Base-by-base conservation (phyloP, 1,284 basidiomycete species). In the Agroathelia rolfsii region DNA sequence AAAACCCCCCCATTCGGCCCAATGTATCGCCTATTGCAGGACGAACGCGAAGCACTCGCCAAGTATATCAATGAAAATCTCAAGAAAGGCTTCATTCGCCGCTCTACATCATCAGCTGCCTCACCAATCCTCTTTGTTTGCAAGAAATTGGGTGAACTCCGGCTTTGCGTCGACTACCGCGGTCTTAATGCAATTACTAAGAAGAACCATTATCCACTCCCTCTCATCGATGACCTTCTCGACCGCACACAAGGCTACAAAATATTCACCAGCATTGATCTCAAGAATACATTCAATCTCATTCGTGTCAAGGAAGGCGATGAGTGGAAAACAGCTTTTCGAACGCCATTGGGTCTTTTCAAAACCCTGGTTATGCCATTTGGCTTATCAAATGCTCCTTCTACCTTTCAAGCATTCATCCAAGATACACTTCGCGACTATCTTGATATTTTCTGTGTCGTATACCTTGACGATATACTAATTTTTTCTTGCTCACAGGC, bases 101-200 rank as follows among this genome's bases (percentile, higher is more conserved):
- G 36, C n/a, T 62, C 59, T 1, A 55, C 45, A 4, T 59, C 57
- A 5, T 47, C 57, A 4, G 48, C 49, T n/a, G 56, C 47, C 0
- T 43, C 64, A 0, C 62, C 62, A 0, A 45, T 70, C 24, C 51
- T 72, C 1, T 72, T 71, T 37, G 53, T 65, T 20, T 52, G 53
- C 30, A 69, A 69, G 44, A 69, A 69, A 43, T 58, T 61, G 39
- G 57, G 62, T 4, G 34, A 40, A 0, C 41, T 61, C 0, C 42
- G 56, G 0, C 50, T 64, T 0, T 62, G 60, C 33, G 51, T 65
- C 1, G 61, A 72, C 38, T 72, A 63, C 42, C 43, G 56, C 0
- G 49, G 51, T 6, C 49, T 71, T 15, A 72, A 71, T 28, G 35
- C 37, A 5, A 50, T 56, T 31, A 60, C 58, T 3, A 41, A 43